Percentiles rank a stretch among this genome's conserved stretches.
phyloP scores from a whole-genome alignment of 257 asterid genomes.

The Euphrasia confusa region DNA sequence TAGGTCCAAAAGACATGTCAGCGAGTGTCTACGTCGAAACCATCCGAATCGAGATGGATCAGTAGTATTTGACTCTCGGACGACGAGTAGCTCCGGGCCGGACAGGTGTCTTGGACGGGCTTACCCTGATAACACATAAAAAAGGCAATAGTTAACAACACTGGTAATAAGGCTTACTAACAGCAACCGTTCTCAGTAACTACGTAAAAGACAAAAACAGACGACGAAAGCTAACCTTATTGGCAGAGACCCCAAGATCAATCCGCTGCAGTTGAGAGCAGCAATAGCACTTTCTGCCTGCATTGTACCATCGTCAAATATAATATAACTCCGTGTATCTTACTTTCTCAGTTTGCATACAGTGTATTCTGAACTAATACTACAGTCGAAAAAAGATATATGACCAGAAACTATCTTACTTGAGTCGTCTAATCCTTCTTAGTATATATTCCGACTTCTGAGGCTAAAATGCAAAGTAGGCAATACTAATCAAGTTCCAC shows the following conservation, averaged over 20 bases:
- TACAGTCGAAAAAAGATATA: background rate
- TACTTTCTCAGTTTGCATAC: background rate
- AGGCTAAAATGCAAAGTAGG: background rate
- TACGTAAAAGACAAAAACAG: background rate
- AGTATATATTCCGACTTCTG: background rate
- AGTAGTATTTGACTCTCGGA: background rate
- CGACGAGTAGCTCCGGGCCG: constrained; percentile 43
- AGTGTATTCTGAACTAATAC: background rate
- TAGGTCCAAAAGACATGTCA: background rate
- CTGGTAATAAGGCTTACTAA: background rate
- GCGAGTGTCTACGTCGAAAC: background rate
- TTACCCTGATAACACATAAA: constrained; percentile 38
- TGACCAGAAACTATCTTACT: background rate
- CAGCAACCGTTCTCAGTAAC: background rate
- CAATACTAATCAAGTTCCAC: background rate
- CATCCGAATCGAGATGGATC: background rate
- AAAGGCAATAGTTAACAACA: background rate
- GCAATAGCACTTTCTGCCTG: constrained; percentile 73
- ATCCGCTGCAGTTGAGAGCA: constrained; percentile 65
- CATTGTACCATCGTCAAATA: background rate
- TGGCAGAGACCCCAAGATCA: constrained; percentile 56
- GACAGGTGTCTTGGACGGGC: constrained; percentile 72
- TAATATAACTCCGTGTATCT: background rate
- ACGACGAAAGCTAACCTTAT: constrained; percentile 34
- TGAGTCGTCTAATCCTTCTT: background rate